Evolutionary conservation across 257 asterid species (phyloP), one percentile per base, ranked within the genome.

Genomic region (Handroanthus guayacan): DNA sequence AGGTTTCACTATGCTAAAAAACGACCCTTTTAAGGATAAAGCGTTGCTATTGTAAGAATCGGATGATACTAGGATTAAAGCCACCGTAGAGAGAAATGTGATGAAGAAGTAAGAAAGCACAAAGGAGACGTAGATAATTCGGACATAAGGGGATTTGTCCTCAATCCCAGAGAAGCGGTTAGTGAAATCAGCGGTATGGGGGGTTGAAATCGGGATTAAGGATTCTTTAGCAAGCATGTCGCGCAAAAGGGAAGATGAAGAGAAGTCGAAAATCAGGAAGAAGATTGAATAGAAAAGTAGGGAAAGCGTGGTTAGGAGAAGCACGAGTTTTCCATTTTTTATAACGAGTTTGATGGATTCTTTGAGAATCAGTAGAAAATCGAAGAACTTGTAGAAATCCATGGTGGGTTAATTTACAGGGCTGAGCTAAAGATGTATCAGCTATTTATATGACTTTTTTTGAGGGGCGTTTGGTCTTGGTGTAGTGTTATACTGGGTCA

Each of bases 311-410:
- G 74, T 55, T 17, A 62, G 25, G 36, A 72, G 34, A 8, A 82
- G 68, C 71, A 78, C 4, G 14, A 81, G 55, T 11, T 72, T 86
- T 38, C 72, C 66, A 73, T 84, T 84, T 82, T 43, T 68, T 20
- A 58, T 67, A 16, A 82, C 51, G n/a, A 86, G 34, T 72, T 79
- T 79, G 52, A 79, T 7, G 52, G 85, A 70, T 3, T 84, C 85
- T n/a, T 79, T 75, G 11, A 86, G 57, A 56, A 79, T 73, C 16
- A 60, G 10, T 13, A 72, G 9, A 43, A 80, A 75, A 36, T 65
- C 45, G 62, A 86, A 67, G 45, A 44, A 9, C 2, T 50, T 47
- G 16, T 5, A 25, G 54, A 39, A 20, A 25, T 58, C 60, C 83
- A 74, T 79, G 31, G 71, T 11, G 1, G 13, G 2, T 56, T 43